phyloP scores from a whole-genome alignment of 176 grass and related monocot genomes.

The Aegilops speltoides region DNA sequence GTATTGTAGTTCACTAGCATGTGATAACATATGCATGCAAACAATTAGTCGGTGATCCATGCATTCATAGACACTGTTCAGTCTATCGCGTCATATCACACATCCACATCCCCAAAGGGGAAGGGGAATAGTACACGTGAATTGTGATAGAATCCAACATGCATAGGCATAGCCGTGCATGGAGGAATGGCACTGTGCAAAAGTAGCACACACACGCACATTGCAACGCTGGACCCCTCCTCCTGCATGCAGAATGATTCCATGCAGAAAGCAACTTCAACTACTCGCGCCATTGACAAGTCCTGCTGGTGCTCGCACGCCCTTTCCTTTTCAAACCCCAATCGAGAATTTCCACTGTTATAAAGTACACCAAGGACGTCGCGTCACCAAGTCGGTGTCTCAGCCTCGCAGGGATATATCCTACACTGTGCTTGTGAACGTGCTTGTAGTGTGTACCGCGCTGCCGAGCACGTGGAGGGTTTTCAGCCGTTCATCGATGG shows the following conservation, averaged over 20 bases:
- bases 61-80: neutral
- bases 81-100: neutral
- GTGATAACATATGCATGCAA: neutral
- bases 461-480: neutral
- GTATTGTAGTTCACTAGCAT: neutral
- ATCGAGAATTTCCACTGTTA: slow-evolving; percentile 30
- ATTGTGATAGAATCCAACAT: neutral
- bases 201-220: neutral
- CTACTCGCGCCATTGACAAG: slow-evolving; percentile 31
- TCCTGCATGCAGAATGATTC: slow-evolving; percentile 28
- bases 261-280: slow-evolving; percentile 25
- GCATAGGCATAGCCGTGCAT: neutral
- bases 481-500: neutral
- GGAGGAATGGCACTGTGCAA: slow-evolving; percentile 7
- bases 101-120: neutral
- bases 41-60: neutral
- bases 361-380: neutral
- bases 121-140: neutral
- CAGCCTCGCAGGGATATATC: neutral
- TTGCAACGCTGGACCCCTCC: neutral
- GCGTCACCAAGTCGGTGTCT: slow-evolving; percentile 24
- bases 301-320: neutral
- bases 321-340: slow-evolving; percentile 20
- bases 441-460: no score
- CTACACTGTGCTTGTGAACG: no score